Evolutionary conservation across 305 asterid species (phyloP).

Genomic region (Stenogyne calaminthoides): DNA sequence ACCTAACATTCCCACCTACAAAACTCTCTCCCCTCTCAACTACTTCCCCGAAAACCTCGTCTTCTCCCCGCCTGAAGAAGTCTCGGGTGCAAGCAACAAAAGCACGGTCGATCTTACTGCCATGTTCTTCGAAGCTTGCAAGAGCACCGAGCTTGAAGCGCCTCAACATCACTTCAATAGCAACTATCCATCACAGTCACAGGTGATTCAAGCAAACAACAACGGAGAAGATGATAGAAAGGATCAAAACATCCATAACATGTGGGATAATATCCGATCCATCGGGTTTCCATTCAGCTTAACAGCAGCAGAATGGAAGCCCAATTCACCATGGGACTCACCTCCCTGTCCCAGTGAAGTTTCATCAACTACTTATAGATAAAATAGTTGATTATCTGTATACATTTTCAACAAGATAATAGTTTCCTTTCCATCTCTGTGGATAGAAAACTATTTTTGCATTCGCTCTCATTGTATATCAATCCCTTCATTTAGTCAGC

Average conservation of each 20-base stretch:
- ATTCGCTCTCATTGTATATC: constrained; percentile 37
- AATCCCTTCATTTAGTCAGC: no score
- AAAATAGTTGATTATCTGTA: neutral
- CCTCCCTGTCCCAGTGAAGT: constrained; percentile 68
- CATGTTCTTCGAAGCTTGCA: constrained; percentile 42
- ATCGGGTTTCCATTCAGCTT: constrained; percentile 73
- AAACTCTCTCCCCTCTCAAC: constrained; percentile 19
- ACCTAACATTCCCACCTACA: constrained; percentile 39
- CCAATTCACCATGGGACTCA: constrained; percentile 57
- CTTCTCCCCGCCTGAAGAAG: constrained; percentile 45
- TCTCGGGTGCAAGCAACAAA: constrained; percentile 36
- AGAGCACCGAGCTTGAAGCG: constrained; percentile 39
- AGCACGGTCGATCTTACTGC: constrained; percentile 39
- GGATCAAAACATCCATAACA: constrained; percentile 24
- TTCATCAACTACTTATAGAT: constrained; percentile 53
- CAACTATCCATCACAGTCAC: constrained; percentile 40
- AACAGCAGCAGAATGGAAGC: constrained; percentile 29
- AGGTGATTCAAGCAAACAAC: constrained; percentile 40
- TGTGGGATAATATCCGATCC: constrained; percentile 49
- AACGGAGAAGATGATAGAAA: constrained; percentile 39
- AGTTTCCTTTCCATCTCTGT: constrained; percentile 36
- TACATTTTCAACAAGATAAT: constrained; percentile 21
- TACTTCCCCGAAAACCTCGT: constrained; percentile 40
- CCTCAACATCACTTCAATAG: constrained; percentile 43
- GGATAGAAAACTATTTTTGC: constrained; percentile 28